Evolutionary conservation across 768 basidiomycete species (phyloP), one percentile per base, ranked within the genome.

Genomic region (Pluteus cervinus): DNA sequence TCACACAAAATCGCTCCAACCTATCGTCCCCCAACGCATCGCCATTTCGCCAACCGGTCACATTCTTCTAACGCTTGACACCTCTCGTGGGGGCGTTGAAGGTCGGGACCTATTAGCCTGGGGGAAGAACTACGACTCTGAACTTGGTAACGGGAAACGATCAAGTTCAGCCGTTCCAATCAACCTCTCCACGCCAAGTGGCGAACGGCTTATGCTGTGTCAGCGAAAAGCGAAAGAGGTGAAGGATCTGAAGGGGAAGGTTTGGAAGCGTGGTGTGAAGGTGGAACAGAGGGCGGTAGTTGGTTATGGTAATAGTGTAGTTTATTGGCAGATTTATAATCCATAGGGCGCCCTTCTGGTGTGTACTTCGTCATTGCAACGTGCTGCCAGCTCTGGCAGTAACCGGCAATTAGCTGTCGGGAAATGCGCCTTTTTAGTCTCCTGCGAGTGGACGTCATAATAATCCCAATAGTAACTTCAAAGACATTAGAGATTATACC

Each of bases 301-400:
- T 17, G 84, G 86, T n/a, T 71, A 69, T 49, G 71, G 73, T 17
- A 78, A 62, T 48, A 83, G 76, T 43, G 60, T 73, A 33, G 67
- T 87, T 1, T 88, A 86, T 50, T 87, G 86, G 86, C 76, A 67
- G 62, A 69, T 77, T n/a, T n/a, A n/a, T n/a, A n/a, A n/a, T n/a
- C n/a, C n/a, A n/a, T n/a, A n/a, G n/a, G n/a, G n/a, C n/a, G n/a
- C n/a, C n/a, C n/a, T n/a, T n/a, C n/a, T n/a, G n/a, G n/a, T n/a
- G n/a, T n/a, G n/a, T n/a, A n/a, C n/a, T n/a, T n/a, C n/a, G n/a
- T n/a, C n/a, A n/a, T n/a, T n/a, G n/a, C n/a, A n/a, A n/a, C n/a
- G n/a, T n/a, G n/a, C n/a, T n/a, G n/a, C n/a, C n/a, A n/a, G n/a
- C n/a, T n/a, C n/a, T n/a, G n/a, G n/a, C n/a, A n/a, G n/a, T n/a